Percentiles rank a stretch among this genome's conserved stretches.
Evolutionary conservation across 768 basidiomycete species (phyloP).

Genomic region (Gelatoporia subvermispora): DNA sequence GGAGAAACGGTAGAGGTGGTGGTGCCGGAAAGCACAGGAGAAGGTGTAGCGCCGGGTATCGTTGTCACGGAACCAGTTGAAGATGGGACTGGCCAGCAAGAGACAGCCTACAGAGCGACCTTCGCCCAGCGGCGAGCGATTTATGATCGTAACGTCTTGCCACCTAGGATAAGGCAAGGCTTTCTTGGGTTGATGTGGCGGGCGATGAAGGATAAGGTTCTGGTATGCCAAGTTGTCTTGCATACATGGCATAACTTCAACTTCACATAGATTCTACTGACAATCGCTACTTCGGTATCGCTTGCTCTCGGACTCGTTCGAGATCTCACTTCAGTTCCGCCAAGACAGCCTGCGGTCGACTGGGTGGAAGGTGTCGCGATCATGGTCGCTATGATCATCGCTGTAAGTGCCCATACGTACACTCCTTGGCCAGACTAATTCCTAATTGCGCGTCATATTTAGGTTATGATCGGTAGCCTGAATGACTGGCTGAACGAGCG

Average conservation of each 20-base stretch:
- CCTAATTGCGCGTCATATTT: too few relatives aligned
- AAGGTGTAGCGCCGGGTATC: conserved; percentile 19
- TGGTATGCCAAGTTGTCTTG: conserved; percentile 34
- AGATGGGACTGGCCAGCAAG: conserved; percentile 11
- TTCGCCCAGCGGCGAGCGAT: conserved; percentile 41
- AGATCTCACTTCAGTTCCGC: conserved; percentile 71
- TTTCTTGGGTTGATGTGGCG: conserved; percentile 55
- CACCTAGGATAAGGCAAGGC: conserved; percentile 41
- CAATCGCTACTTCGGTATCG: conserved; percentile 88
- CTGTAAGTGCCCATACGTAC: conserved; percentile 46
- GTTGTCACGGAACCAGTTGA: conserved; percentile 20
- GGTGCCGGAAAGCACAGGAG: background rate
- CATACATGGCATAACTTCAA: conserved; percentile 7
- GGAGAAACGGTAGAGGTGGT: background rate
- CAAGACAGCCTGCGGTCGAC: conserved; percentile 73
- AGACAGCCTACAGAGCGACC: conserved; percentile 27
- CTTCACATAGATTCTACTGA: conserved; percentile 68
- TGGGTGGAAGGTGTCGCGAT: conserved; percentile 96
- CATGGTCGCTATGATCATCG: conserved; percentile 69
- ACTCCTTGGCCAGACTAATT: background rate
- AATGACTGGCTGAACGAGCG: conserved; percentile 99
- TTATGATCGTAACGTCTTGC: conserved; percentile 50
- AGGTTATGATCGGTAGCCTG: conserved; percentile 87
- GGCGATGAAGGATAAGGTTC: conserved; percentile 58
- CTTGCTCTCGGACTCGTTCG: conserved; percentile 93